Conservation (phyloP, 108 stramenopile species). For the Discostella pseudostelligera region DNA sequence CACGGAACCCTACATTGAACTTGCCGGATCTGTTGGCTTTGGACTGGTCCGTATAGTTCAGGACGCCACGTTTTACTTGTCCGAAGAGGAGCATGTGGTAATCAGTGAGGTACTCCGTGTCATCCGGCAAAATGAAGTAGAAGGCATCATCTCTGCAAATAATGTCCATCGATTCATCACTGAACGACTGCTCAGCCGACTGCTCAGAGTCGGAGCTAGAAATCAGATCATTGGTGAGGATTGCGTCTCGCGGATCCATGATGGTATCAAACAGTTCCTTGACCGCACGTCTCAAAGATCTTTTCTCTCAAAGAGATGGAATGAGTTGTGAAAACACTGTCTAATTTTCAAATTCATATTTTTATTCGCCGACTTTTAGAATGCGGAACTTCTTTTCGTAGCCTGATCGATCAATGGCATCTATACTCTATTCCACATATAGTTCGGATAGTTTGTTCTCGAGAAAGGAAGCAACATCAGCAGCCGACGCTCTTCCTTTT, state of each 20-base stretch:
- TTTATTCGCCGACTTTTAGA: neutral
- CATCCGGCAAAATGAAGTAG: conserved; percentile 6
- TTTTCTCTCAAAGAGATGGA: no score
- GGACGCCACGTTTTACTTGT: conserved; percentile 26
- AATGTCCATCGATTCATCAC: neutral
- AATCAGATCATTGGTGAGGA: no score
- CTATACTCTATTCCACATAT: neutral
- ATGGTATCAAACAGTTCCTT: no score
- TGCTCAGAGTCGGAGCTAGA: no score
- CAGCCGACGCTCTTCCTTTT: conserved; percentile 9
- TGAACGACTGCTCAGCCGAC: neutral
- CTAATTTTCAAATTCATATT: neutral
- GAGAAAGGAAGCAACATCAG: conserved; percentile 10
- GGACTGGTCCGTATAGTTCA: conserved; percentile 8
- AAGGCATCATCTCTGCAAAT: neutral
- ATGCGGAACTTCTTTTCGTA: no score
- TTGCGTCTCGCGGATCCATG: no score
- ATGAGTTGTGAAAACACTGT: no score
- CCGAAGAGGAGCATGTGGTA: conserved; percentile 7
- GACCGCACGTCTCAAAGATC: no score
- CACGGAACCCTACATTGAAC: conserved; percentile 5
- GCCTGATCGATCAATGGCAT: neutral
- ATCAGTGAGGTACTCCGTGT: conserved; percentile 7
- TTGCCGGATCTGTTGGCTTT: conserved; percentile 1
- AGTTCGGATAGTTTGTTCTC: conserved; percentile 1